Evolutionary conservation across 2,329 filamentous ascomycete species (phyloP).

Genomic region (Colletotrichum euphorbiae): DNA sequence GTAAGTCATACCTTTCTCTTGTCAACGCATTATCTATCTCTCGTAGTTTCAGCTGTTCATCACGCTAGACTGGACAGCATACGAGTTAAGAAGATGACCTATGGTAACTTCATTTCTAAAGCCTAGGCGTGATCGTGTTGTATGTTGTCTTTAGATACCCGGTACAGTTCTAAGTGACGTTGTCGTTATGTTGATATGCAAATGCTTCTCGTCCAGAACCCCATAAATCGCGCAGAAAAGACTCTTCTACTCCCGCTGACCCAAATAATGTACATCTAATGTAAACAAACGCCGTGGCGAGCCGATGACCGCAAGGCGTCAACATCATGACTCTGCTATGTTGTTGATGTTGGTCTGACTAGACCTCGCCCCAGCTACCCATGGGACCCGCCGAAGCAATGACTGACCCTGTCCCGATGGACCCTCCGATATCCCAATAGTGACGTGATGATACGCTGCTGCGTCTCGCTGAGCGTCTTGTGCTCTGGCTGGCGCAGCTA

Average conservation of each 20-base stretch:
- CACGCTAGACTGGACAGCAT: not conserved
- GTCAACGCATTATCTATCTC: constrained; percentile 14
- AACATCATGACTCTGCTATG: not conserved
- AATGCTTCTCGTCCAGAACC: constrained; percentile 10
- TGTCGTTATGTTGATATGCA: constrained; percentile 25
- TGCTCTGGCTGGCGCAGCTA: constrained; percentile 91
- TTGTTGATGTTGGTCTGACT: constrained; percentile 34
- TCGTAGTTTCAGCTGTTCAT: not conserved
- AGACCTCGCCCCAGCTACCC: constrained; percentile 85
- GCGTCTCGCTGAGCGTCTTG: constrained; percentile 75
- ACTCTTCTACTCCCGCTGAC: constrained; percentile 21
- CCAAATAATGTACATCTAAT: constrained; percentile 29
- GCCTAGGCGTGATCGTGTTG: constrained; percentile 5
- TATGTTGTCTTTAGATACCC: constrained; percentile 18
- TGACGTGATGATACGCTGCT: constrained; percentile 81
- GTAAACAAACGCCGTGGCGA: constrained; percentile 4
- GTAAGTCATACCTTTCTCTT: not conserved
- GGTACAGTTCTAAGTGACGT: constrained; percentile 15
- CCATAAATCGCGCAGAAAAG: not conserved
- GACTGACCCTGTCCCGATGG: constrained; percentile 79
- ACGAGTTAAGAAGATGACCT: too few relatives aligned
- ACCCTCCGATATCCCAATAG: constrained; percentile 92
- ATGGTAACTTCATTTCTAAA: not conserved
- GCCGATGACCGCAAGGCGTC: not conserved
- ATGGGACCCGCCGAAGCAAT: constrained; percentile 75